Percentiles rank a stretch among this genome's conserved stretches.
These are phyloP conservation scores for Aspergillus piperis DNA, from an alignment of 2,329 filamentous ascomycete species.

Conservation along the genomic window DNA sequence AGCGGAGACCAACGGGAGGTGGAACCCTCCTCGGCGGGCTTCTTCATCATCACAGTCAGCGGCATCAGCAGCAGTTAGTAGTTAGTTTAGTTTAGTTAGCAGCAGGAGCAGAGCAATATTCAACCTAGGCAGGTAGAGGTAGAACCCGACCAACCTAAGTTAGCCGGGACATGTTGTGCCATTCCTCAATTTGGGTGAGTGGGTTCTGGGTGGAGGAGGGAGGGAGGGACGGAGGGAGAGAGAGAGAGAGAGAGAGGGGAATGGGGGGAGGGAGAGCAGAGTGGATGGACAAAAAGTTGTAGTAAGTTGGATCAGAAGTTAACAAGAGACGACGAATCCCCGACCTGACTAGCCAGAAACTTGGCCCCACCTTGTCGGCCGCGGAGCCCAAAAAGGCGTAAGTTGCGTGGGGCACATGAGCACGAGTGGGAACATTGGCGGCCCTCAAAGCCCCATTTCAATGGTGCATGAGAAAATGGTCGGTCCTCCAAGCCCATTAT, in stretches of 20 bases:
- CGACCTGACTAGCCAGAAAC: slow-evolving; percentile 9
- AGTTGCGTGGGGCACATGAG: slow-evolving; percentile 24
- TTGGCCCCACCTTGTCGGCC: slow-evolving; percentile 21
- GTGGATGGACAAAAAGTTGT: not conserved
- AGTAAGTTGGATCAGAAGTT: slow-evolving; percentile 10
- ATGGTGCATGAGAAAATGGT: slow-evolving; percentile 14
- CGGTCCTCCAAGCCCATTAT: slow-evolving; percentile 13
- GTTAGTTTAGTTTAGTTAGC: too few relatives aligned
- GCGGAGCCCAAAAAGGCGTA: slow-evolving; percentile 28
- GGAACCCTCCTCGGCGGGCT: slow-evolving; percentile 9
- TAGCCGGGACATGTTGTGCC: slow-evolving; percentile 13
- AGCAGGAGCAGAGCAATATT: slow-evolving; percentile 5
- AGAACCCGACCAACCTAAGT: too few relatives aligned
- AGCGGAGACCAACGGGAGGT: slow-evolving; percentile 20
- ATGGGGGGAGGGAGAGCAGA: not conserved
- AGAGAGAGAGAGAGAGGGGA: not conserved
- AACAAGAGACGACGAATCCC: slow-evolving; percentile 16
- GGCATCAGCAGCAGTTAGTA: slow-evolving; percentile 4
- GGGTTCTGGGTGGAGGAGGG: not conserved
- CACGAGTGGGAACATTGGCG: slow-evolving; percentile 26
- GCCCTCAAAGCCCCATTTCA: slow-evolving; percentile 20
- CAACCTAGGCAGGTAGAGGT: not conserved
- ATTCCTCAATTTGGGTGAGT: slow-evolving; percentile 19
- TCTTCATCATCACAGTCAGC: slow-evolving; percentile 6
- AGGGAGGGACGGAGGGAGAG: not conserved